Conservation (phyloP, 2,329 filamentous ascomycete species). For the Curvularia sp. region DNA sequence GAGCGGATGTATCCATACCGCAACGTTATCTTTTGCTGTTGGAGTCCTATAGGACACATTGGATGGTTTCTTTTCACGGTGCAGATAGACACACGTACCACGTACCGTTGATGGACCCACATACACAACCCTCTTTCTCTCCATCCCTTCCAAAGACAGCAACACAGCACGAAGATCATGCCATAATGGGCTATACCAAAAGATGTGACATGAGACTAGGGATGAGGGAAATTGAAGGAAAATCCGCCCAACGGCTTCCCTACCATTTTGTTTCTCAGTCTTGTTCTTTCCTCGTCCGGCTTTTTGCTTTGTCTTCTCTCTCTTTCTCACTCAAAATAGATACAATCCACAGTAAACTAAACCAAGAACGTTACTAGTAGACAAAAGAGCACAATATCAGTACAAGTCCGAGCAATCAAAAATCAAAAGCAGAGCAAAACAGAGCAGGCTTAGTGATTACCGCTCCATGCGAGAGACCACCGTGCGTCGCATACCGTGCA, state of each 20-base stretch:
- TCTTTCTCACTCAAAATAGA: no score
- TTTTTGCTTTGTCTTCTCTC: not conserved
- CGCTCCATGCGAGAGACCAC: not conserved
- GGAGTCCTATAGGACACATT: not conserved
- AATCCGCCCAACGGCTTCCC: not conserved
- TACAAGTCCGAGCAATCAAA: not conserved
- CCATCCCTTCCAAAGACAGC: not conserved
- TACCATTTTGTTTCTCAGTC: not conserved
- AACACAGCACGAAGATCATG: not conserved
- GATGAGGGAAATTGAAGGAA: not conserved
- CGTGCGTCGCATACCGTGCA: slow-evolving; percentile 1
- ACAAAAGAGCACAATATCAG: not conserved
- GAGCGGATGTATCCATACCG: not conserved
- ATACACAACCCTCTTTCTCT: not conserved
- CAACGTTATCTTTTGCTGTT: not conserved
- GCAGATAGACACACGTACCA: not conserved
- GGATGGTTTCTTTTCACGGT: not conserved
- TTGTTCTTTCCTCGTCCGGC: not conserved
- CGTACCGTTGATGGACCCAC: not conserved
- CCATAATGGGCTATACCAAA: not conserved
- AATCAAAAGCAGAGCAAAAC: not conserved
- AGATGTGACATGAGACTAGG: not conserved
- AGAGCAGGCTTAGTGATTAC: not conserved
- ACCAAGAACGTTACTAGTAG: not conserved
- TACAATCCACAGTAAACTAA: not conserved